Base-by-base conservation (phyloP, 768 basidiomycete species). In the Hemileccinum impolitum region DNA sequence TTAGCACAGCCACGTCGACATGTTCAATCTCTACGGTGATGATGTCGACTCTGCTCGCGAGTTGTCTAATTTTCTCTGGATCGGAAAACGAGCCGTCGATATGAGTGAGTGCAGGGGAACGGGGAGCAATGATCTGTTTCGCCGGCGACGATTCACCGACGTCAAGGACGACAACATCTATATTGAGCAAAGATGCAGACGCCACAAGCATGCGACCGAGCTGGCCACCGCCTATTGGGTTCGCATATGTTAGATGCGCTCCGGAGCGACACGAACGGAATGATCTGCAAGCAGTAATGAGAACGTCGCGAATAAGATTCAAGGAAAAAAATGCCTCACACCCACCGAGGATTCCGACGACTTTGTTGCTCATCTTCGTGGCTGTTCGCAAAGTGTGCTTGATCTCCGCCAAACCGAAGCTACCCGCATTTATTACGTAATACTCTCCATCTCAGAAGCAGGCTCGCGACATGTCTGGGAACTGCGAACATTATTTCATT, bases 1-100 rank as follows among this genome's bases (percentile, higher is more conserved):
- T 79, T 10, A 99, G 74, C 0, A 89, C 81, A 18, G 72, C 72
- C 11, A 78, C 90, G 54, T 95, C 81, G 52, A 99, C 92, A 60
- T 99, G 96, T 69, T 99, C 95, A 30, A 97, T 98, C 74, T 99
- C 95, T 44, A 95, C 84, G 0, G 95, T 98, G 42, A 98, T 73
- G 30, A 98, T 72, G 59, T 97, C 88, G 26, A 88, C 94, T 62
- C 83, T 82, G 12, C 66, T 53, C 0, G 94, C 92, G 32, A 99
- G 80, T 54, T 88, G 78, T 37, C 74, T 76, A 57, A 99, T 95
- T 62, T 87, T 85, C n/a, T n/a, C n/a, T n/a, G n/a, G n/a, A n/a
- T n/a, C n/a, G n/a, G n/a, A n/a, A n/a, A n/a, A n/a, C n/a, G 91
- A 86, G 40, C 95, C 95, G 59, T 97, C 88, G 59, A 94, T 71